phyloP scores from a whole-genome alignment of 2,329 filamentous ascomycete species.

The Ophiostoma sp. region DNA sequence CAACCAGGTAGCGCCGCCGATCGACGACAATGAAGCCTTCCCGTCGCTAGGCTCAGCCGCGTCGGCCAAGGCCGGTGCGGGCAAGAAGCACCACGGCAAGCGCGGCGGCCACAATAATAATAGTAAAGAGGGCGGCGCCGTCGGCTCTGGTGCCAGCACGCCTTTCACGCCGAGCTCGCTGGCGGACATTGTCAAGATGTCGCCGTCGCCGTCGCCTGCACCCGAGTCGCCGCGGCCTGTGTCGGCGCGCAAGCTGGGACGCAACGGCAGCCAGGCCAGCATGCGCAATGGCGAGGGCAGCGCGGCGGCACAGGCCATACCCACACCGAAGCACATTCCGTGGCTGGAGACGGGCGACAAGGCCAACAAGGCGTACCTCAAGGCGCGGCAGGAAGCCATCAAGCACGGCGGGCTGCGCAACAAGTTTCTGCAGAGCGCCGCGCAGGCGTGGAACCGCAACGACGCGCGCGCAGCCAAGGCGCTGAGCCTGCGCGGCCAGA shows the following conservation, averaged over 20 bases:
- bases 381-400: slow-evolving; percentile 90
- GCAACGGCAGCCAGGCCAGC: slow-evolving; percentile 61
- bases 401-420: slow-evolving; percentile 95
- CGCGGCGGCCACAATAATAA: slow-evolving; percentile 75
- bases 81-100: slow-evolving; percentile 91
- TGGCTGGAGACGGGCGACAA: slow-evolving; percentile 92
- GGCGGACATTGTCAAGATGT: slow-evolving; percentile 93
- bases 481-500: slow-evolving; percentile 86
- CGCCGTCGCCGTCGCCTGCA: slow-evolving; percentile 81
- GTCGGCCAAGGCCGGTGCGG: slow-evolving; percentile 60
- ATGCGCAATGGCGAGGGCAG: slow-evolving; percentile 70
- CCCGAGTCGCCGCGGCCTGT: slow-evolving; percentile 53
- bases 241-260: slow-evolving; percentile 51
- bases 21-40: slow-evolving; percentile 94
- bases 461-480: slow-evolving; percentile 95
- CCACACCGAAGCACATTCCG: slow-evolving; percentile 83
- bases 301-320: slow-evolving; percentile 74
- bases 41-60: slow-evolving; percentile 76
- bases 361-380: slow-evolving; percentile 90
- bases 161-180: slow-evolving; percentile 64
- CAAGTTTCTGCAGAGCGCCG: slow-evolving; percentile 90
- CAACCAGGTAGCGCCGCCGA: slow-evolving; percentile 62
- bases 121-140: slow-evolving; percentile 55
- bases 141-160: slow-evolving; percentile 17
- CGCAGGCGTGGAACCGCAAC: slow-evolving; percentile 97